These are phyloP conservation scores for Sporothrix luriei DNA, from an alignment of 2,329 filamentous ascomycete genomes.

Conservation along the genomic window DNA sequence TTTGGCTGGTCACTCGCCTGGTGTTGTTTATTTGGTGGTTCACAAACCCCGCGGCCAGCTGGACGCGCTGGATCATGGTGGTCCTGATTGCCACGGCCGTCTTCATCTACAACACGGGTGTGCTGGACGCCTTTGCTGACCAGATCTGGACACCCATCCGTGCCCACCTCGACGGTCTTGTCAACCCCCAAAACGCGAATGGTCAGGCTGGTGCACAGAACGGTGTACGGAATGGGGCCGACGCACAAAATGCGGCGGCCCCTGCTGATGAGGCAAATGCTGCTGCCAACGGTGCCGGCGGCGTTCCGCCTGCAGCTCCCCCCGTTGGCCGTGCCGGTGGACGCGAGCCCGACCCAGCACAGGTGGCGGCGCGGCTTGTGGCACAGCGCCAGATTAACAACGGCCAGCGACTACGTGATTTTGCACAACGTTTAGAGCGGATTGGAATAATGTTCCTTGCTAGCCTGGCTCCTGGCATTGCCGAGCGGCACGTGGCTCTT, in stretches of 20 bases:
- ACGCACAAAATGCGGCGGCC: background rate
- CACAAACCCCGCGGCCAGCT: constrained; percentile 59
- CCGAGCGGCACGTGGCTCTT: constrained; percentile 65
- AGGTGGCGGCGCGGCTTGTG: constrained; percentile 58
- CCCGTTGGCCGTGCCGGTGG: constrained; percentile 25
- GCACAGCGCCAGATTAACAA: constrained; percentile 51
- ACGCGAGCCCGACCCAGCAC: constrained; percentile 50
- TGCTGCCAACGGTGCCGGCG: constrained; percentile 29
- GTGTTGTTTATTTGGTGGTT: constrained; percentile 67
- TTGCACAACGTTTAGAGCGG: constrained; percentile 59
- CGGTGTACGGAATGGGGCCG: background rate
- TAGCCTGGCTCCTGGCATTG: constrained; percentile 66
- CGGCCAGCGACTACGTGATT: constrained; percentile 53
- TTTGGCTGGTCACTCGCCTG: constrained; percentile 64
- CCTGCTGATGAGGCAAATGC: background rate
- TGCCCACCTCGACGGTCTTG: constrained; percentile 61
- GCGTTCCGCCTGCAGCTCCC: constrained; percentile 35
- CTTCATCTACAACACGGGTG: constrained; percentile 62
- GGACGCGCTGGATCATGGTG: constrained; percentile 61
- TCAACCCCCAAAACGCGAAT: constrained; percentile 51
- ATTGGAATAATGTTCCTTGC: constrained; percentile 65
- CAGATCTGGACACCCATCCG: constrained; percentile 60
- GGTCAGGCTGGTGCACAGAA: constrained; percentile 7
- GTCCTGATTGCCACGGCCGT: constrained; percentile 57
- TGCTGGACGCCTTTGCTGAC: constrained; percentile 59